Conservation (phyloP, 2,329 filamentous ascomycete species). For the Ascochyta viciae-villosae region DNA sequence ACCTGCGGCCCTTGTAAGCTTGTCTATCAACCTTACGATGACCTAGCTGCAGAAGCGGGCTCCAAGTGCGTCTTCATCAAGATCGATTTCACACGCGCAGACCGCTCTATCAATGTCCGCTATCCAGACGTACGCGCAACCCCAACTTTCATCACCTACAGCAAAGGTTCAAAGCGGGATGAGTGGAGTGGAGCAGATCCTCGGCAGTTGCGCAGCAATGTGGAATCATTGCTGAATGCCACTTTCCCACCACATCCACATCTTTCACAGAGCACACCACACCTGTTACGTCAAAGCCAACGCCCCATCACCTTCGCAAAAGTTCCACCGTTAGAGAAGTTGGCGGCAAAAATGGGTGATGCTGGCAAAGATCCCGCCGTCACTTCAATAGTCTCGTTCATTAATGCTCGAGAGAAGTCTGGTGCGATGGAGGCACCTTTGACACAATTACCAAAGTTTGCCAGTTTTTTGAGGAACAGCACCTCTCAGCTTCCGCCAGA, state of each 20-base stretch:
- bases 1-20: slow-evolving; percentile 85
- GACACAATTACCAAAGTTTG: slow-evolving; percentile 73
- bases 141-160: slow-evolving; percentile 87
- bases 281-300: slow-evolving; percentile 67
- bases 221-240: slow-evolving; percentile 77
- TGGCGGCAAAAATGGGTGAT: slow-evolving; percentile 77
- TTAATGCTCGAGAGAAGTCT: slow-evolving; percentile 66
- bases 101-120: slow-evolving; percentile 70
- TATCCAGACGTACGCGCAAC: slow-evolving; percentile 70
- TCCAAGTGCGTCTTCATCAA: slow-evolving; percentile 77
- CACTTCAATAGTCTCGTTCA: slow-evolving; percentile 71
- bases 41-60: slow-evolving; percentile 76
- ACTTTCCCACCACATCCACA: slow-evolving; percentile 80
- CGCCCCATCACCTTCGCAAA: slow-evolving; percentile 80
- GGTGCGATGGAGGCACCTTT: slow-evolving; percentile 71
- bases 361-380: slow-evolving; percentile 67
- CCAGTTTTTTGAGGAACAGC: slow-evolving; percentile 64
- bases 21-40: slow-evolving; percentile 81
- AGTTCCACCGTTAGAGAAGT: slow-evolving; percentile 80
- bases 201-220: slow-evolving; percentile 70
- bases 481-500: slow-evolving; percentile 66
- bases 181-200: slow-evolving; percentile 82
- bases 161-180: slow-evolving; percentile 76
- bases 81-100: slow-evolving; percentile 75
- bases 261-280: slow-evolving; percentile 72